These are phyloP conservation scores for Nicotiana benthamiana DNA, from an alignment of 257 asterid species.

Conservation along the genomic window DNA sequence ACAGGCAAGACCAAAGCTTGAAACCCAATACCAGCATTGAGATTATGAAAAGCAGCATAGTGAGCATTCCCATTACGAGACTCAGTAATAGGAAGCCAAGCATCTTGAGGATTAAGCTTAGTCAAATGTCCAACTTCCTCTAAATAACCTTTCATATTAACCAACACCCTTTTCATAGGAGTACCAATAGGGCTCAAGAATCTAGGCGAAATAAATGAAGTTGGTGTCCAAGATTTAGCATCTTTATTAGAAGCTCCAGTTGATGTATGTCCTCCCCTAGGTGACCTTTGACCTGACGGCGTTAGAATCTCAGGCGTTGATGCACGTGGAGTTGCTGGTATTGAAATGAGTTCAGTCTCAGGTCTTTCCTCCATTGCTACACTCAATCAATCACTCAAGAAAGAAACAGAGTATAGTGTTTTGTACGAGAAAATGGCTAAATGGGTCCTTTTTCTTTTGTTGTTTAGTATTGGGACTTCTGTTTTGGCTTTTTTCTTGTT, in stretches of 20 bases:
- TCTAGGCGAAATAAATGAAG: constrained; percentile 87
- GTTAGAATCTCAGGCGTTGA: constrained; percentile 95
- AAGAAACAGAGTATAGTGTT: not conserved
- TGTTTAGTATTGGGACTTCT: not conserved
- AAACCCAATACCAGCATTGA: constrained; percentile 94
- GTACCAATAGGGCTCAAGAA: constrained; percentile 98
- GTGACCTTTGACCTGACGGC: constrained; percentile 85
- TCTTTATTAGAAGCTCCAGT: constrained; percentile 35
- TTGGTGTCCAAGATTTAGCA: constrained; percentile 93
- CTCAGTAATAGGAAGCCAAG: constrained; percentile 98
- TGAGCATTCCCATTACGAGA: constrained; percentile 96
- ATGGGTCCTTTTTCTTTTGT: not conserved
- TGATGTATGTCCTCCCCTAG: constrained; percentile 42
- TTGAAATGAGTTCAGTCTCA: constrained; percentile 88
- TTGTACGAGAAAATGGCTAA: not conserved
- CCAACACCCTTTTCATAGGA: constrained; percentile 87
- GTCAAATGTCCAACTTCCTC: constrained; percentile 97
- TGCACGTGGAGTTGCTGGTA: constrained; percentile 98
- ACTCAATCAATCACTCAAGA: not conserved
- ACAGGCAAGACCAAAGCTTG: constrained; percentile 93
- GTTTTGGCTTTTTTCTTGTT: not conserved
- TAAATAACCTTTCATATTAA: constrained; percentile 86
- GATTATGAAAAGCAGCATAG: constrained; percentile 92
- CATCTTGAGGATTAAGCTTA: constrained; percentile 93
- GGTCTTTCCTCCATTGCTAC: constrained; percentile 74